Percentiles rank a stretch among this genome's conserved stretches.
Evolutionary conservation across 2,329 filamentous ascomycete genomes (phyloP).

Genomic region (Xenosphaeropsis pyriputrescens): DNA sequence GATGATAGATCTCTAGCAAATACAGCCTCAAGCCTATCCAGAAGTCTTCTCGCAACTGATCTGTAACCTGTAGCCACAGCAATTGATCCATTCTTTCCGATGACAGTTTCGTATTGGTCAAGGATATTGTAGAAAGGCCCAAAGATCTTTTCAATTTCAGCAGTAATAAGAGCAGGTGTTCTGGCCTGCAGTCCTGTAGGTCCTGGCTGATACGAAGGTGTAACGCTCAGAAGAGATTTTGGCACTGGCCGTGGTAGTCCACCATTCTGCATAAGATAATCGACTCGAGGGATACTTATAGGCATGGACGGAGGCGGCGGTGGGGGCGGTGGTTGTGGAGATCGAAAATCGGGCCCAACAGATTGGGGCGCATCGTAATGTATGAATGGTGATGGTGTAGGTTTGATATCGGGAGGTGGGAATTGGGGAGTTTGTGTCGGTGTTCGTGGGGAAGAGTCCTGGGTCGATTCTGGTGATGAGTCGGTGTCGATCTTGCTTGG

Average conservation of each 20-base stretch:
- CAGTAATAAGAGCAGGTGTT: constrained; percentile 13
- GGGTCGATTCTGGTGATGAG: constrained; percentile 31
- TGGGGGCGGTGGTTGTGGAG: constrained; percentile 50
- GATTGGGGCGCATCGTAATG: constrained; percentile 20
- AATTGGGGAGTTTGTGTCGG: constrained; percentile 41
- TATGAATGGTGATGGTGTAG: constrained; percentile 16
- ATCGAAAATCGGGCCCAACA: constrained; percentile 14
- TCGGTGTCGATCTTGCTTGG: neutral
- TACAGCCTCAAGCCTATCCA: constrained; percentile 85
- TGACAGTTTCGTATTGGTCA: constrained; percentile 72
- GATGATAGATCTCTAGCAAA: constrained; percentile 85
- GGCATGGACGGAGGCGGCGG: constrained; percentile 43
- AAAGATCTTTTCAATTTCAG: constrained; percentile 62
- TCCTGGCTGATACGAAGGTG: constrained; percentile 28
- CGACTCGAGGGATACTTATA: constrained; percentile 65
- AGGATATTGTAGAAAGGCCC: constrained; percentile 70
- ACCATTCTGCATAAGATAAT: constrained; percentile 84
- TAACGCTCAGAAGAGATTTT: constrained; percentile 54
- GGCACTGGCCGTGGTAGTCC: constrained; percentile 60
- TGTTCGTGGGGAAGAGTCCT: constrained; percentile 43
- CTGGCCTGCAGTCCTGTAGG: constrained; percentile 21
- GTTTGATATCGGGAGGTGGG: constrained; percentile 14
- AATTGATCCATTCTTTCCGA: constrained; percentile 73
- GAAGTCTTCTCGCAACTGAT: constrained; percentile 77
- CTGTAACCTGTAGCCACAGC: constrained; percentile 92